A percentile compares a stretch with the other conserved stretches of the same genome.
These are phyloP conservation scores for Cyberlindnera suaveolens DNA, from an alignment of 805 yeast species.

Conservation along the genomic window DNA sequence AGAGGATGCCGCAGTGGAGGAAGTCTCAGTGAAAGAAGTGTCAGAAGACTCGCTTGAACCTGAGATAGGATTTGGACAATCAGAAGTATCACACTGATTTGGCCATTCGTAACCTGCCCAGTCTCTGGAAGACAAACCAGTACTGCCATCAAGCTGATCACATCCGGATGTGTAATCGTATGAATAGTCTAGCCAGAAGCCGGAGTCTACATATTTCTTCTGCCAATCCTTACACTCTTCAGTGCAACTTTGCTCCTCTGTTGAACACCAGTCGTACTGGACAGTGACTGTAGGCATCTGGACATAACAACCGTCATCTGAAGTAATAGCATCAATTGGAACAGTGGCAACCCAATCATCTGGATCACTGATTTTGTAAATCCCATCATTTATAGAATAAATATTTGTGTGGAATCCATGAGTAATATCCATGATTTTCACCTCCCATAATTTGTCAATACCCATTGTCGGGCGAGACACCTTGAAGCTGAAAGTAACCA, in stretches of 20 bases:
- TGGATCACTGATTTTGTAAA: neutral
- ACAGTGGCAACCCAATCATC: neutral
- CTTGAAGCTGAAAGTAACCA: neutral
- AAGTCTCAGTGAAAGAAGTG: neutral
- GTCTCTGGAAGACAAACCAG: neutral
- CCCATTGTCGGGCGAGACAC: neutral
- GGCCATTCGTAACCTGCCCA: neutral
- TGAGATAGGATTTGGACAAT: neutral
- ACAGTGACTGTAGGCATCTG: neutral
- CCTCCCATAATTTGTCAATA: neutral
- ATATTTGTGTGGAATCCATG: neutral
- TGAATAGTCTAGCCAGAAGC: neutral
- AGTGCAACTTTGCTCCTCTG: neutral
- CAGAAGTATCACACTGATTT: neutral
- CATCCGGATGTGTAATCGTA: neutral
- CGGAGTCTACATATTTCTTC: too few species aligned
- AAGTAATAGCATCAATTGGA: neutral
- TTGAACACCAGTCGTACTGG: slow-evolving; percentile 1
- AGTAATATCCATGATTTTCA: neutral
- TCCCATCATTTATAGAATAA: neutral
- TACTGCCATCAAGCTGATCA: neutral
- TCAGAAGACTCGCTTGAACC: neutral
- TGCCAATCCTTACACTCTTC: neutral
- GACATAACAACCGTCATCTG: neutral
- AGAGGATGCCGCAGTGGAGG: neutral